Evolutionary conservation across 768 basidiomycete genomes (phyloP), one percentile per base, ranked within the genome.

Genomic region (Hebeloma cylindrosporum): DNA sequence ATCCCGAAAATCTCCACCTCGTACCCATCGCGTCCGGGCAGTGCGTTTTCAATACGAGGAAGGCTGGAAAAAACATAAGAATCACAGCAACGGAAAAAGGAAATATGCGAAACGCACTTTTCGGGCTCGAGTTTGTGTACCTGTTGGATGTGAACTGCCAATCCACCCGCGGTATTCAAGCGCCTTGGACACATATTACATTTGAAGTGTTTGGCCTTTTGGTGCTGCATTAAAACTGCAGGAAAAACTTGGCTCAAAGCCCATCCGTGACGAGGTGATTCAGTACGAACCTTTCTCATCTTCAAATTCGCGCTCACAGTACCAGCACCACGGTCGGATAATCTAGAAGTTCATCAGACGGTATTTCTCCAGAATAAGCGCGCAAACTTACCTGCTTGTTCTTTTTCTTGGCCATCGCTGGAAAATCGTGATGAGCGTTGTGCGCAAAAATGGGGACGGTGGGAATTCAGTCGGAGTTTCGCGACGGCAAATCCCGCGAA

Each of bases 1-100:
- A 99, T 98, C 17, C 96, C 96, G 53, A 98, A 98, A 36, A 99
- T 98, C 69, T 99, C 96, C 27, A 99, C 87, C 62, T 98, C 95
- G 57, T 97, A 97, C 1, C 94, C 93, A 67, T 97, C 95, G 25
- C 96, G 83, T 21, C 94, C 95, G 7, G 95, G 93, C 3, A 99
- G 73, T 0, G 95, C 94, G 62, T 97, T 98, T 44, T 96, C 94
- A 18, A 99, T 93, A 14, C 95, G 89, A n/a, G 79, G 83, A 25
- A 88, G 71, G 50, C 85, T 85, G 27, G 37, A 26, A n/a, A 41
- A 31, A 35, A 42, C 42, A 32, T 20, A 28, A 38, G 34, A 22
- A 26, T 13, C 33, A 28, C 40, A 47, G 18, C 13, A 3, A 28
- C 7, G 14, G n/a, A 16, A 34, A 38, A n/a, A 10, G 18, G 21